phyloP scores from a whole-genome alignment of 2,329 filamentous ascomycete species.

The Diaporthe humulicola region DNA sequence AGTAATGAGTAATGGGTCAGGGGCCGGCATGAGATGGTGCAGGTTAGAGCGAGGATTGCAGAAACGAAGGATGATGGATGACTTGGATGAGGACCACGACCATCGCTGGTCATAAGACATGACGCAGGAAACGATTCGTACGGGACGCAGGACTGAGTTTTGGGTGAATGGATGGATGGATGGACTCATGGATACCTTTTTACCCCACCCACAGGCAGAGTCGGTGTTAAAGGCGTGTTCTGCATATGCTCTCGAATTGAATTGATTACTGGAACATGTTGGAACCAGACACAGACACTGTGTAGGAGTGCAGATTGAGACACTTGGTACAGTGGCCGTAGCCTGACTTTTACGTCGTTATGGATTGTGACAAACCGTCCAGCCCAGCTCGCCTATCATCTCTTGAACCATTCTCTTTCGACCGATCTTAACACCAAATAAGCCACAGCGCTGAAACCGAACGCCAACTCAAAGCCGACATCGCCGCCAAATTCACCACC shows the following conservation, averaged over 20 bases:
- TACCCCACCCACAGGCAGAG: slow-evolving; percentile 31
- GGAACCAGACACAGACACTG: not conserved
- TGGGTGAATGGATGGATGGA: slow-evolving; percentile 12
- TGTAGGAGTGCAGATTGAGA: not conserved
- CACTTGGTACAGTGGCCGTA: not conserved
- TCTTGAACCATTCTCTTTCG: slow-evolving; percentile 56
- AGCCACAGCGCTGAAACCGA: slow-evolving; percentile 67
- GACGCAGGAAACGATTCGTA: slow-evolving; percentile 29
- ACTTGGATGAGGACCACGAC: slow-evolving; percentile 14
- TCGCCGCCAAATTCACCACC: slow-evolving; percentile 62
- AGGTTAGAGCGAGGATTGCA: not conserved
- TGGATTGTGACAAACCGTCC: not conserved
- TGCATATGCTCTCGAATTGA: slow-evolving; percentile 37
- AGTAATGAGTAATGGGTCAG: slow-evolving; percentile 54
- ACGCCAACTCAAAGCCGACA: slow-evolving; percentile 73
- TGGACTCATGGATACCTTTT: slow-evolving; percentile 36
- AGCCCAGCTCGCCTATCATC: slow-evolving; percentile 35
- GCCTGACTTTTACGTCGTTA: not conserved
- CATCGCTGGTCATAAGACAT: slow-evolving; percentile 30
- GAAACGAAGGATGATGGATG: slow-evolving; percentile 23
- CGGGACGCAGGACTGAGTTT: slow-evolving; percentile 1
- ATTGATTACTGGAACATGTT: slow-evolving; percentile 22
- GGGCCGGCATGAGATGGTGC: not conserved
- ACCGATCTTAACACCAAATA: slow-evolving; percentile 65
- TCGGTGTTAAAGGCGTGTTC: slow-evolving; percentile 37